A percentile compares a stretch with the other conserved stretches of the same genome.
phyloP scores from a whole-genome alignment of 768 basidiomycete species.

The Kwoniella dejecticola region DNA sequence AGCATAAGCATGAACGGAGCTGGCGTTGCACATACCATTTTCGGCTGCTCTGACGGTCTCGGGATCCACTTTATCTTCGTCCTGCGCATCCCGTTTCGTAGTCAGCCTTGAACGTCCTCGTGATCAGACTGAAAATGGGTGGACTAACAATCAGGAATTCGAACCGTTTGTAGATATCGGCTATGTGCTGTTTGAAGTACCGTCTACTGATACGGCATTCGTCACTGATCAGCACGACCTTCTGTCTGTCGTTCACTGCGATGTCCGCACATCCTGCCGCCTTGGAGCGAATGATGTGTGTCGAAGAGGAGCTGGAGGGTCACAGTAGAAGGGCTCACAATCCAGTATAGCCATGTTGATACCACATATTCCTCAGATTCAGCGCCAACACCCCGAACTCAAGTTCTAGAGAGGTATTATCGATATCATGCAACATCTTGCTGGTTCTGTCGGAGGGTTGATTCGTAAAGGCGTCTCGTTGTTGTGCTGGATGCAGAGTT shows the following conservation, averaged over 20 bases:
- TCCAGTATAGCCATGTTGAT: conserved; percentile 20
- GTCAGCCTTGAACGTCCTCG: no score
- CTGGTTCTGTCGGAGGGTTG: no score
- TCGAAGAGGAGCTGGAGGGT: no score
- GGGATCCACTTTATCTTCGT: conserved; percentile 14
- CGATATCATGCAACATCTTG: conserved; percentile 7
- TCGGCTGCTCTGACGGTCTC: conserved; percentile 13
- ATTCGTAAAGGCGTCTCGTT: no score
- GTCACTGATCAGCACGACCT: no score
- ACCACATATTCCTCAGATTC: conserved; percentile 20
- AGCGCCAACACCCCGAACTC: conserved; percentile 13
- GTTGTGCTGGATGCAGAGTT: no score
- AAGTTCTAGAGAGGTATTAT: conserved; percentile 6
- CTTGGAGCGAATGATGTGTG: no score
- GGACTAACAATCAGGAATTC: conserved; percentile 12
- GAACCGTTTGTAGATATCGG: conserved; percentile 20
- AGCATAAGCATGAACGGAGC: no score
- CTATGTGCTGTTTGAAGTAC: conserved; percentile 18
- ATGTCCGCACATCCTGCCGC: no score
- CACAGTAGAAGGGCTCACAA: conserved; percentile 6
- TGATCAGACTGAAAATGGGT: no score
- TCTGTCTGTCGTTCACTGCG: no score
- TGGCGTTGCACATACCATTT: conserved; percentile 16
- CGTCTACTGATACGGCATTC: no score
- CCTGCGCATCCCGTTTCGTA: conserved; percentile 3